Evolutionary conservation across 2,329 filamentous ascomycete species (phyloP), one percentile per base, ranked within the genome.

Genomic region (Lasiodiplodia sp.): DNA sequence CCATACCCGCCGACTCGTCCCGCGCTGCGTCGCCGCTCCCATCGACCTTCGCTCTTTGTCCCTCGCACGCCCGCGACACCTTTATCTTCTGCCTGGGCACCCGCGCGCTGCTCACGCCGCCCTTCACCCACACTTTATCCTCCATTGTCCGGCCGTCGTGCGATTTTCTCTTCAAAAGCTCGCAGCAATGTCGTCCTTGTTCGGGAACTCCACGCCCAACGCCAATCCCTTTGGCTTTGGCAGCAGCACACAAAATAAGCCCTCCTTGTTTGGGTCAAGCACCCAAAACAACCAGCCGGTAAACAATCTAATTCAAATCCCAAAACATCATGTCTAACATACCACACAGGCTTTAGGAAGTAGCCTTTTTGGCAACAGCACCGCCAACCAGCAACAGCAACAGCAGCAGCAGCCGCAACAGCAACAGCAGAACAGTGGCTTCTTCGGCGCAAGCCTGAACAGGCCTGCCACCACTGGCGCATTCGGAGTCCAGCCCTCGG

Each of bases 341-440:
- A n/a, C 11, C 4, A 18, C 12, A 28, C 37, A 68, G 51, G 11
- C 44, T 16, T 14, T 60, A n/a, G 68, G 75, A 76, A 68, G 76
- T 44, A 78, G 79, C 53, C 55, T 84, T 6, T 85, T 86, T 69
- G 82, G 82, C 49, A 77, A 71, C 44, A 21, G 7, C 47, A 74
- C 78, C 66, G 21, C 51, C 11, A 64, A 65, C 28, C 51, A 51
- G 12, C 69, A 70, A 16, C 58, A 68, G 31, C 68, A 69, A 23
- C 51, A 51, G 12, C 56, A 63, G 21, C 65, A 55, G 8, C 68
- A 68, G 34, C 31, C 6, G 1, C 31, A 34, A 8, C 31, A 60
- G 44, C 64, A 56, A 37, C 47, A 73, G 16, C 71, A 72, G 31
- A 40, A 34, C 51, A 44, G 12, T 23, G 52, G 66, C 53, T 21